Evolutionary conservation across 768 basidiomycete species (phyloP), one percentile per base, ranked within the genome.

Genomic region (Kwoniella heveanensis): DNA sequence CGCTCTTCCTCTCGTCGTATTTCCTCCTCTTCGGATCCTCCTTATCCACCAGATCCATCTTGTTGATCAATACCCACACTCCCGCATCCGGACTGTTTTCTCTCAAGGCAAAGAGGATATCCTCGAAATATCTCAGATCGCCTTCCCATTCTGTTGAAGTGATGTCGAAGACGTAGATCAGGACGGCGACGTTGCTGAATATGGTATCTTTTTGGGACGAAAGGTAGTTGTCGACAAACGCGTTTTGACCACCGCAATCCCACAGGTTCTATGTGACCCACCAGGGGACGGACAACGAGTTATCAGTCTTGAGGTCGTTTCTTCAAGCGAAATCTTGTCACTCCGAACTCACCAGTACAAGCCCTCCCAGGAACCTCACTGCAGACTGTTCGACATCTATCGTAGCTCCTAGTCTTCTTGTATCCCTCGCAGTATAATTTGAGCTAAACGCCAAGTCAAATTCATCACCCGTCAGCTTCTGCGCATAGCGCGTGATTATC

Each of bases 191-290:
- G 75, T 97, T 91, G 72, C 90, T 88, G 83, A 99, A 99, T 69
- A 97, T 95, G 32, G 90, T 93, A n/a, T 88, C 85, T 64, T 91
- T 88, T 77, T 97, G 92, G 0, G 89, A 86, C 36, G 89, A 88
- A 62, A 99, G 88, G 81, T 97, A 98, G 27, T 90, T 90, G 80
- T 97, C 94, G 88, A 98, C 93, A 83, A 96, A 98, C 15, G 92
- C 87, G 78, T 96, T 92, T 80, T 99, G 96, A 8, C 96, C 96
- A 47, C 95, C 96, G 71, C 96, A 97, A 81, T 99, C 96, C 95
- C 95, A 97, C 5, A 97, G 84, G 77, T 95, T 95, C 72, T 76
- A 36, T 1, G 19, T 10, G 6, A 6, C 32, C 32, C 6, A 36
- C 22, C n/a, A 54, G 25, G 5, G 32, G 53, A 32, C 2, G 6